A percentile compares a stretch with the other conserved stretches of the same genome.
phyloP scores from a whole-genome alignment of 495 filamentous ascomycete species.

The Apiosordaria backusii region DNA sequence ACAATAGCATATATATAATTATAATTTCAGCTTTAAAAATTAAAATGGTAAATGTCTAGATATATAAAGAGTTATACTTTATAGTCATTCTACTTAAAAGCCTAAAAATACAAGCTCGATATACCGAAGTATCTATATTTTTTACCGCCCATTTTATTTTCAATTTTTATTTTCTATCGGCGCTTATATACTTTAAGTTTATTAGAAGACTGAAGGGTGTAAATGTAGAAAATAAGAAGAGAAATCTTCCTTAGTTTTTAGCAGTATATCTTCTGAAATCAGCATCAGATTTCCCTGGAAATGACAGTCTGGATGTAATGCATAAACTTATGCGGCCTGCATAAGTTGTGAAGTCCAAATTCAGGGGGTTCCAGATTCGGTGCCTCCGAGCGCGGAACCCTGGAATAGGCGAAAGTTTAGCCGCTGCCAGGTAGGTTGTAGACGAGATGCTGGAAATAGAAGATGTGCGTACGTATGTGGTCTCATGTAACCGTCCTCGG shows the following conservation, averaged over 20 bases:
- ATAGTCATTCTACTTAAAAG: not conserved
- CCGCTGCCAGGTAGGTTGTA: not conserved
- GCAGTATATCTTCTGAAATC: slow-evolving; percentile 1
- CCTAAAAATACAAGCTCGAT: not conserved
- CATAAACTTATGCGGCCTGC: not conserved
- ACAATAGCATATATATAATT: not conserved
- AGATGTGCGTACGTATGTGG: not conserved
- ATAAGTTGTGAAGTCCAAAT: not conserved
- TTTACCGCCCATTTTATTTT: slow-evolving; percentile 3
- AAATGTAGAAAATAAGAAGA: not conserved
- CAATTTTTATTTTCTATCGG: slow-evolving; percentile 1
- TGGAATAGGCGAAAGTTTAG: not conserved
- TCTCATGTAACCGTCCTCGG: no score
- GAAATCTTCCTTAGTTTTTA: not conserved
- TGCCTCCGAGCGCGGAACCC: not conserved
- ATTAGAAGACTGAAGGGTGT: not conserved
- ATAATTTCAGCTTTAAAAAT: not conserved
- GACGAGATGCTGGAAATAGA: not conserved
- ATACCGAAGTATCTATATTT: not conserved
- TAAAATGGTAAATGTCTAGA: not conserved
- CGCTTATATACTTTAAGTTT: not conserved
- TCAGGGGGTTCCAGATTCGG: not conserved
- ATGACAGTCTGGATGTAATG: no score
- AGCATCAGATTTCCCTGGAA: not conserved
- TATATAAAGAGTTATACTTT: not conserved